phyloP scores from a whole-genome alignment of 805 yeast genomes.

The Starmerella khaoyaiensis region DNA sequence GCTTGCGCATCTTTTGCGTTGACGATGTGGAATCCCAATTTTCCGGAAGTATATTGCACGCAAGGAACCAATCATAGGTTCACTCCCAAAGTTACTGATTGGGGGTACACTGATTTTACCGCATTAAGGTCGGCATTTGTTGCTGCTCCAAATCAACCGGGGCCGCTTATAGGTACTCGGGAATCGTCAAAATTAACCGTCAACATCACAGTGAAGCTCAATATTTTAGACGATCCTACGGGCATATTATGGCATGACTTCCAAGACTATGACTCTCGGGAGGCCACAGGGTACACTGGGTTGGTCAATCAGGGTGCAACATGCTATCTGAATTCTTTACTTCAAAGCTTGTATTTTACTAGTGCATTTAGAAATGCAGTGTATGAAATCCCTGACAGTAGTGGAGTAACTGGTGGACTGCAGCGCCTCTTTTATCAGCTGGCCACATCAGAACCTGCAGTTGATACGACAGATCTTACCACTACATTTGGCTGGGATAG shows the following conservation, averaged over 20 bases:
- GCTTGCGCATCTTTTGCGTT: constrained; percentile 84
- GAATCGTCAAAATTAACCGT: constrained; percentile 39
- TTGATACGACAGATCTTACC: constrained; percentile 77
- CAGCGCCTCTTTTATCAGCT: constrained; percentile 78
- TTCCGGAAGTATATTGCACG: constrained; percentile 45
- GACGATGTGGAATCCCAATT: constrained; percentile 67
- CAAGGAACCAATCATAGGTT: constrained; percentile 71
- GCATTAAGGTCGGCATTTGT: constrained; percentile 39
- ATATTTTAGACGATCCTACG: constrained; percentile 74
- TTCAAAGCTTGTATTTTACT: constrained; percentile 85
- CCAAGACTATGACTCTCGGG: constrained; percentile 63
- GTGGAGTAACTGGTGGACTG: constrained; percentile 62
- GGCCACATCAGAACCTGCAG: constrained; percentile 57
- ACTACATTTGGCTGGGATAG: constrained; percentile 95
- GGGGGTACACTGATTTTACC: constrained; percentile 84
- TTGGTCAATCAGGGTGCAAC: constrained; percentile 96
- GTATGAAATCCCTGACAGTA: constrained; percentile 67
- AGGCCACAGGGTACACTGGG: constrained; percentile 82
- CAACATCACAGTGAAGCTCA: constrained; percentile 63
- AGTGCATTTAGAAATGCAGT: constrained; percentile 70
- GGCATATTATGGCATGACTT: constrained; percentile 92
- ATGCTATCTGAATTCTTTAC: constrained; percentile 81
- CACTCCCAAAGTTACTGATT: constrained; percentile 63
- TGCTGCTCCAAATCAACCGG: constrained; percentile 22
- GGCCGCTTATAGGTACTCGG: constrained; percentile 30